A percentile compares a stretch with the other conserved stretches of the same genome.
These are phyloP conservation scores for Leccinum rimulosum DNA, from an alignment of 768 basidiomycete species.

Conservation along the genomic window DNA sequence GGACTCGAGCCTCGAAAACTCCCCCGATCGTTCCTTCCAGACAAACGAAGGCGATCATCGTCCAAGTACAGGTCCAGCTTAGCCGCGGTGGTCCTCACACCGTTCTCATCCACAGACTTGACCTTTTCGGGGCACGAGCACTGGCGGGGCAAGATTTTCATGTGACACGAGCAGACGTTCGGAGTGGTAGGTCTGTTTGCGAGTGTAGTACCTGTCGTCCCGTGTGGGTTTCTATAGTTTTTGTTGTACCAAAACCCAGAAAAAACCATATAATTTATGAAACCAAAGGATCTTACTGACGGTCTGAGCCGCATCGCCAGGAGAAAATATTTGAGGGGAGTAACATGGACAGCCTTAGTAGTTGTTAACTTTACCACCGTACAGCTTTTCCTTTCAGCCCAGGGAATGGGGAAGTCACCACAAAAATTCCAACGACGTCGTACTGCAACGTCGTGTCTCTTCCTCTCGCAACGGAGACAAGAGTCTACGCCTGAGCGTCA, in stretches of 20 bases:
- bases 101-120: background rate
- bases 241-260: conserved; percentile 13
- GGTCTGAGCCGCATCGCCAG: too few species aligned
- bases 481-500: too few species aligned
- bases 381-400: too few species aligned
- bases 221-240: background rate
- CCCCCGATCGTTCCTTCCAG: background rate
- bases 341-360: too few species aligned
- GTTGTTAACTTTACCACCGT: too few species aligned
- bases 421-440: too few species aligned
- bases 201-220: conserved; percentile 3
- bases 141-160: background rate
- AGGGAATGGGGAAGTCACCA: too few species aligned
- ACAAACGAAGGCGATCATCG: background rate
- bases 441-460: background rate
- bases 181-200: conserved; percentile 8
- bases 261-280: conserved; percentile 4
- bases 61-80: background rate
- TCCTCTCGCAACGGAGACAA: too few species aligned
- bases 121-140: background rate
- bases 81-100: background rate
- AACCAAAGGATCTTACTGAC: background rate
- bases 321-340: too few species aligned
- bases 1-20: background rate
- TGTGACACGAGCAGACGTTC: conserved; percentile 13